Evolutionary conservation across 2,329 filamentous ascomycete genomes (phyloP).

Genomic region (Verticillium dahliae): DNA sequence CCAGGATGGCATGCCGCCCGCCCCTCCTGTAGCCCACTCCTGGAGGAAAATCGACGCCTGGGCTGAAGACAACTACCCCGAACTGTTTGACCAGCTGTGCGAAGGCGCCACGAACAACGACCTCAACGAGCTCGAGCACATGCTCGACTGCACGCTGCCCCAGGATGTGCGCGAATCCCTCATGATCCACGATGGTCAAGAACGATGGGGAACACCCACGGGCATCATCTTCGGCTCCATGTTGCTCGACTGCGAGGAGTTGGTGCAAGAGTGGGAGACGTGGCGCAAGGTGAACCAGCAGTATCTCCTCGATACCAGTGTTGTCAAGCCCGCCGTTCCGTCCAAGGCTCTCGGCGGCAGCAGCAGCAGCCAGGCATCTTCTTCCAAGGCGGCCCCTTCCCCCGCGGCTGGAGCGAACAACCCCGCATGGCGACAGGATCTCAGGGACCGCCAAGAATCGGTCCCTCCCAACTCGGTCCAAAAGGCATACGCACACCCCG

Average conservation of each 20-base stretch:
- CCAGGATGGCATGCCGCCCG: slow-evolving; percentile 80
- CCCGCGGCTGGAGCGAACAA: slow-evolving; percentile 42
- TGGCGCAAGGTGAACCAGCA: slow-evolving; percentile 93
- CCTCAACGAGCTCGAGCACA: slow-evolving; percentile 92
- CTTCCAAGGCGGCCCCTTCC: slow-evolving; percentile 49
- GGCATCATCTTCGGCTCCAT: slow-evolving; percentile 91
- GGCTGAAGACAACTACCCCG: slow-evolving; percentile 91
- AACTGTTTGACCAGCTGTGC: slow-evolving; percentile 87
- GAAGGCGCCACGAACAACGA: slow-evolving; percentile 92
- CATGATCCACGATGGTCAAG: slow-evolving; percentile 91
- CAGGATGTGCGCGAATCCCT: slow-evolving; percentile 91
- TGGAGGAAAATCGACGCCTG: slow-evolving; percentile 93
- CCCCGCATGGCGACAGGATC: slow-evolving; percentile 74
- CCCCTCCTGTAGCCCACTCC: slow-evolving; percentile 80
- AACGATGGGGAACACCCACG: slow-evolving; percentile 83
- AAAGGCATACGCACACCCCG: slow-evolving; percentile 86
- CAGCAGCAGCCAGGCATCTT: slow-evolving; percentile 51
- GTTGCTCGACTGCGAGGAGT: slow-evolving; percentile 96
- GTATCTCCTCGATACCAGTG: slow-evolving; percentile 60
- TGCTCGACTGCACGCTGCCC: slow-evolving; percentile 88
- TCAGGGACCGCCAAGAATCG: slow-evolving; percentile 78
- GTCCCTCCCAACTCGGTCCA: slow-evolving; percentile 83
- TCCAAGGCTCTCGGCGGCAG: slow-evolving; percentile 66
- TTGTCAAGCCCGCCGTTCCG: slow-evolving; percentile 55
- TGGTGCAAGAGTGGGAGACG: slow-evolving; percentile 95